phyloP scores from a whole-genome alignment of 805 yeast genomes.

The Metschnikowia amazonensis region DNA sequence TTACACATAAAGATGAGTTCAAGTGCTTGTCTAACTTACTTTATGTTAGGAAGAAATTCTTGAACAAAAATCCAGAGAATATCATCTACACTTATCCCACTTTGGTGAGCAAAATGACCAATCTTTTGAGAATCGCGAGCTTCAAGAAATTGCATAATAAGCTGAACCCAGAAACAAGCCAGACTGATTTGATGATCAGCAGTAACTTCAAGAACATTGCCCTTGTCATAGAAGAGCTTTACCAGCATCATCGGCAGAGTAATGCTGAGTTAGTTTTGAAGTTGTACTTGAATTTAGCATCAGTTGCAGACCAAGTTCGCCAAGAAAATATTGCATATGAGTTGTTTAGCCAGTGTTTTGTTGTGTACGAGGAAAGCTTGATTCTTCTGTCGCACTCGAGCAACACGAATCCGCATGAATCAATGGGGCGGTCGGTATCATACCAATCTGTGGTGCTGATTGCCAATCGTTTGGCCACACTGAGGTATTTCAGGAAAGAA shows the following conservation, averaged over 20 bases:
- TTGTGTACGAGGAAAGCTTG: constrained; percentile 68
- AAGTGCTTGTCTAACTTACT: constrained; percentile 31
- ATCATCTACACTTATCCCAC: constrained; percentile 73
- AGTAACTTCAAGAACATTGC: constrained; percentile 72
- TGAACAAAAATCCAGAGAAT: constrained; percentile 53
- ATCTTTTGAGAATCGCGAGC: constrained; percentile 50
- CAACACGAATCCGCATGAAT: constrained; percentile 32
- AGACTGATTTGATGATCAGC: constrained; percentile 31
- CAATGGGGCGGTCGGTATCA: constrained; percentile 44
- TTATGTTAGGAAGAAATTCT: constrained; percentile 39
- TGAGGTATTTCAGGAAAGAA: constrained; percentile 50
- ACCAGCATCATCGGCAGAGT: constrained; percentile 32
- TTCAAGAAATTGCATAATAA: constrained; percentile 20
- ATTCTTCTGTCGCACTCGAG: constrained; percentile 20
- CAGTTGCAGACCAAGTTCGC: constrained; percentile 72
- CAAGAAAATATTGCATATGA: constrained; percentile 78
- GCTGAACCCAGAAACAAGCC: constrained; percentile 28
- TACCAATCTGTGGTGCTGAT: constrained; percentile 47
- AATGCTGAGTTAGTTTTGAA: constrained; percentile 40
- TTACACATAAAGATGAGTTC: constrained; percentile 46
- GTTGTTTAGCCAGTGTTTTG: constrained; percentile 81
- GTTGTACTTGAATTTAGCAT: constrained; percentile 62
- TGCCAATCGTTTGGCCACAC: constrained; percentile 42
- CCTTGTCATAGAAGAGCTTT: constrained; percentile 64
- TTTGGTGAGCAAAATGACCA: constrained; percentile 57